A percentile compares a stretch with the other conserved stretches of the same genome.
Evolutionary conservation across 108 stramenopile genomes (phyloP).

Genomic region (Fistulifera pelliculosa): DNA sequence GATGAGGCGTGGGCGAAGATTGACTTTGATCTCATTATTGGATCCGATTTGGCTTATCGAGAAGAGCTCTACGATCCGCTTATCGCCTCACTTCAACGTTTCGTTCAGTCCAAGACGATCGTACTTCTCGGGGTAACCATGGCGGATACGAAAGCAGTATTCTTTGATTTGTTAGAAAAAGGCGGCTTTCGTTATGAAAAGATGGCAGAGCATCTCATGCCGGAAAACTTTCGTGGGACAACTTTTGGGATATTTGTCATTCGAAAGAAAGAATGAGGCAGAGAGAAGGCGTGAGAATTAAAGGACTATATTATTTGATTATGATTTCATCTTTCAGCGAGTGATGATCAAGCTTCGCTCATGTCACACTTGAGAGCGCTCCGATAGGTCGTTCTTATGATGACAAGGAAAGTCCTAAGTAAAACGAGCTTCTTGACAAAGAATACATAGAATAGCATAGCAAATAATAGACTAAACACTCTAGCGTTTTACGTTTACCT

Average conservation of each 20-base stretch:
- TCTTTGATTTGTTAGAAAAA: constrained; percentile 47
- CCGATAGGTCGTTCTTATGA: no score
- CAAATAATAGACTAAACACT: no score
- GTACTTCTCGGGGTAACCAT: constrained; percentile 71
- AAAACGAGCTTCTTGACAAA: no score
- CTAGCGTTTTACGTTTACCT: no score
- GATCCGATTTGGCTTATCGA: constrained; percentile 79
- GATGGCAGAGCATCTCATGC: constrained; percentile 51
- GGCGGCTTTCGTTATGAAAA: constrained; percentile 60
- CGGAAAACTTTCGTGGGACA: constrained; percentile 40
- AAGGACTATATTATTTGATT: no score
- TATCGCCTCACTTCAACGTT: constrained; percentile 44
- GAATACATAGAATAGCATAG: no score
- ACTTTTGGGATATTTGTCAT: constrained; percentile 74
- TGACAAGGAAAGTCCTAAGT: no score
- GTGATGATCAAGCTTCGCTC: no score
- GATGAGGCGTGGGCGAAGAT: neutral
- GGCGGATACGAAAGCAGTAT: constrained; percentile 68
- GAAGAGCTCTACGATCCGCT: constrained; percentile 66
- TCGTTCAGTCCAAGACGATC: constrained; percentile 42
- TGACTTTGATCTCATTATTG: constrained; percentile 75
- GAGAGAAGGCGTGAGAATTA: no score
- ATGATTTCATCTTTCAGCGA: no score
- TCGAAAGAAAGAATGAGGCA: constrained; percentile 13
- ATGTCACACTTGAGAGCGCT: no score